Base-by-base conservation (phyloP, 2,329 filamentous ascomycete genomes). In the Didymella glomerata region DNA sequence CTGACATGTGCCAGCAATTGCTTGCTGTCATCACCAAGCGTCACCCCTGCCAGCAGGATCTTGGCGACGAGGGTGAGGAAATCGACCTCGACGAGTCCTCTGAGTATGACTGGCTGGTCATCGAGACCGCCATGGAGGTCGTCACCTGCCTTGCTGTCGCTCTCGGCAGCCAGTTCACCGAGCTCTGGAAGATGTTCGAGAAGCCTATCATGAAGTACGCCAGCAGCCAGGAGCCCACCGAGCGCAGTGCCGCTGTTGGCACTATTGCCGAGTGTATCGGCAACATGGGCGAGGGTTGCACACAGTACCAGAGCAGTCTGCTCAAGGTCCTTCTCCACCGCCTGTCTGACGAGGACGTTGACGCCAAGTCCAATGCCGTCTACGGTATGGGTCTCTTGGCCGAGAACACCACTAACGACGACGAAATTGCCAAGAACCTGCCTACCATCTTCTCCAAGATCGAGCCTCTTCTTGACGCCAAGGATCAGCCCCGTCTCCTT, bases 41-140 rank as follows among this genome's bases (percentile, higher is more conserved):
- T 63, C 95, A 99, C 80, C 89, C 91, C 56, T 97, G 92, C 82
- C 95, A 99, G 80, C 87, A 94, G 73, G 94, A 97, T 73, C 86
- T 96, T 22, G 91, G 90, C 55, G 93, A 94, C 68, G 86, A 90
- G 62, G 88, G 88, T n/a, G 82, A 88, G 10, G 87, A 90, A 55
- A 87, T 90, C 48, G 82, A 82, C 53, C 76, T 83, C 13, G 83
- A 87, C 48, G 94, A 93, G 75, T 90, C 90, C 28, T 96, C 94
- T 2, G 95, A 99, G 81, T 97, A 96, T 72, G 95, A 98, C 82
- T 98, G 95, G 95, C 86, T 97, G 18, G 90, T 97, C 50, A 90
- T 98, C 54, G 95, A 99, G 81, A 97, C 93, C 10, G 93, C 92
- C 34, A 86, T 98, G 54, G 95, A 98, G 66, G 92, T 96, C 46